These are phyloP conservation scores for Beta macrorhiza DNA, from an alignment of 179 eudicot species.

Conservation along the genomic window DNA sequence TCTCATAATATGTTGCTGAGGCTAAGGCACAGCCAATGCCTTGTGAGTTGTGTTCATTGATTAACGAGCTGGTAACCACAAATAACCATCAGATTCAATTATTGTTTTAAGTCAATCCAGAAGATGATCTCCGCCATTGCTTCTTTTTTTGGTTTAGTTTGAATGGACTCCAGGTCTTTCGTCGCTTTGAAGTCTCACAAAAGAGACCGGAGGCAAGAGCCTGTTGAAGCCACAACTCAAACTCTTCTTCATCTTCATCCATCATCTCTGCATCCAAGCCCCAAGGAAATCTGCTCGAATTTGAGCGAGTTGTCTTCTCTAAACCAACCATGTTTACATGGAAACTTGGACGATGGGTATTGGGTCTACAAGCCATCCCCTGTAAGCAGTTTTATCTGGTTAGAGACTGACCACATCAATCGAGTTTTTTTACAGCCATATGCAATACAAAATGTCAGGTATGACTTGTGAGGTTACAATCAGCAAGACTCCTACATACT, in stretches of 20 bases:
- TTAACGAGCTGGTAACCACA: conserved; percentile 1
- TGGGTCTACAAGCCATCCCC: conserved; percentile 99
- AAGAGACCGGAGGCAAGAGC: conserved; percentile 95
- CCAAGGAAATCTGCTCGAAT: conserved; percentile 89
- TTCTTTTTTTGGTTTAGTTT: conserved; percentile 71
- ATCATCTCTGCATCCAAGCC: conserved; percentile 89
- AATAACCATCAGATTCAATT: neutral
- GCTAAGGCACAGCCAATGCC: conserved; percentile 6
- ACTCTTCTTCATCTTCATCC: conserved; percentile 83
- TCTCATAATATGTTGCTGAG: conserved; percentile 11
- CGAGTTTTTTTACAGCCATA: neutral
- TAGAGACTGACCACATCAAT: conserved; percentile 6
- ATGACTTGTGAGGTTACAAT: neutral
- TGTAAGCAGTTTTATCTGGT: conserved; percentile 23
- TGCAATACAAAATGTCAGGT: neutral
- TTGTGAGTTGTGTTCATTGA: conserved; percentile 6
- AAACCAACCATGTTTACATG: conserved; percentile 98
- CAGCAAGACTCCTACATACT: conserved; percentile 1
- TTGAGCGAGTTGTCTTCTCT: conserved; percentile 75
- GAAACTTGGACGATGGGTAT: conserved; percentile 91
- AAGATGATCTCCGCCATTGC: conserved; percentile 63
- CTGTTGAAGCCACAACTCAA: conserved; percentile 91
- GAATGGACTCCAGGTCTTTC: conserved; percentile 97
- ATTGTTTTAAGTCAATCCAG: conserved; percentile 38
- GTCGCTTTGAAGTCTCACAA: conserved; percentile 80